Base-by-base conservation (phyloP, 2,329 filamentous ascomycete genomes). In the Teratosphaeria pseudoeucalypti region DNA sequence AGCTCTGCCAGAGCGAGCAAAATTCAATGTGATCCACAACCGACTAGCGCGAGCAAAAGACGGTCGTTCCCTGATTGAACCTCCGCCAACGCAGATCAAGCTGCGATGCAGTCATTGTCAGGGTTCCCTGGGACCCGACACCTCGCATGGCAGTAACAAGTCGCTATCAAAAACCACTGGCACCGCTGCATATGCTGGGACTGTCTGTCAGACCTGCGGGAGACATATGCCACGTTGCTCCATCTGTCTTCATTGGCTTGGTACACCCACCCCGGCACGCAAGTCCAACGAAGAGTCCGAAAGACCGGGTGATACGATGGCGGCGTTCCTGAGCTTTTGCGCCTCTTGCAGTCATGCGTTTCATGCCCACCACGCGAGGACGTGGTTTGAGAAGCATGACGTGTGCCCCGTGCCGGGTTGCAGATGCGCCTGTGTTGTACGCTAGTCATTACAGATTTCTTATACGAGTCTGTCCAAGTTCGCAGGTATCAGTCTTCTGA, bases 51-150 rank as follows among this genome's bases (percentile, higher is more conserved):
- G 77, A 65, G 83, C 85, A 60, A 82, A 83, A 57, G 81, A 85
- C 57, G 87, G 86, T 49, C 73, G 75, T 7, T 82, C 82, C n/a
- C 81, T 82, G 7, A 80, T 88, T 64, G 84, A 83, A 60, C 81
- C 85, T 1, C 81, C 86, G 0, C 83, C 83, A 2, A 79, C 85
- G 34, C 88, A 90, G 73, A 83, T 92, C 57, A 84, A 86, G 4
- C 81, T 94, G 55, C 83, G 88, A 54, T 94, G 89, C 74, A 81
- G 87, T 55, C 89, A 89, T 75, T 94, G 89, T 75, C 80, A 83
- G 23, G 77, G 77, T 26, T 78, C 81, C 2, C 77, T 86, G 27
- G 79, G 81, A 12, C 77, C 77, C 57, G 70, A 76, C 58, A 72
- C 77, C 56, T 69, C 64, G 37, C 70, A 10, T 61, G 34, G 39